Evolutionary conservation across 2,329 filamentous ascomycete species (phyloP), one percentile per base, ranked within the genome.

Genomic region (Cercospora sp.): DNA sequence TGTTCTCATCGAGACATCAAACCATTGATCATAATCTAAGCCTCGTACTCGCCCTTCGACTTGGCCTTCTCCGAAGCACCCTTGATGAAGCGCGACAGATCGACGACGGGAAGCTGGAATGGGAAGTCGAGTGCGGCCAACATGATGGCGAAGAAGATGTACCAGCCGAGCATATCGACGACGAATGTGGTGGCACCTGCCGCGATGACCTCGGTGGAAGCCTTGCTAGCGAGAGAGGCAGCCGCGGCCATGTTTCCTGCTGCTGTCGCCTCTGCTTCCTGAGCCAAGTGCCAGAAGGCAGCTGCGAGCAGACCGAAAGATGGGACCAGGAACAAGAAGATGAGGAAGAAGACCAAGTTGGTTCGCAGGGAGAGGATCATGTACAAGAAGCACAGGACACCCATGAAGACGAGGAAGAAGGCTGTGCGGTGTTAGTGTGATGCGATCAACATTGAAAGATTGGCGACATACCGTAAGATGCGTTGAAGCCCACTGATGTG

Each of bases 301-400:
- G 83, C 88, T 0, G 89, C 84, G 33, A 92, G 81, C 28, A 88
- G 80, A 12, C 79, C 76, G 75, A 93, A 91, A 2, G 83, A 81
- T 12, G 87, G 75, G 18, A 86, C 77, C n/a, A 93, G 84, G 1
- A 82, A 82, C 67, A 88, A 75, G 81, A 93, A 93, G 78, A 93
- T 90, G 65, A 87, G 72, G 72, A 91, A 85, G 79, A 92, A 91
- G 77, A 87, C 84, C 9, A 91, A 66, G 77, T 93, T 93, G 31
- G 90, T 93, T 59, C 91, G 87, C 18, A 92, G 80, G 0, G 90
- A 85, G 79, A 89, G 90, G 76, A 93, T 81, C 60, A 92, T 80
- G 81, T 87, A 92, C 72, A 92, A 76, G 69, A 91, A 78, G 77
- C 86, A 88, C 30, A 92, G 80, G n/a, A 91, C 69, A 3, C 81